These are phyloP conservation scores for Apiotrichum montevideense DNA, from an alignment of 1,284 basidiomycete species.

Conservation along the genomic window DNA sequence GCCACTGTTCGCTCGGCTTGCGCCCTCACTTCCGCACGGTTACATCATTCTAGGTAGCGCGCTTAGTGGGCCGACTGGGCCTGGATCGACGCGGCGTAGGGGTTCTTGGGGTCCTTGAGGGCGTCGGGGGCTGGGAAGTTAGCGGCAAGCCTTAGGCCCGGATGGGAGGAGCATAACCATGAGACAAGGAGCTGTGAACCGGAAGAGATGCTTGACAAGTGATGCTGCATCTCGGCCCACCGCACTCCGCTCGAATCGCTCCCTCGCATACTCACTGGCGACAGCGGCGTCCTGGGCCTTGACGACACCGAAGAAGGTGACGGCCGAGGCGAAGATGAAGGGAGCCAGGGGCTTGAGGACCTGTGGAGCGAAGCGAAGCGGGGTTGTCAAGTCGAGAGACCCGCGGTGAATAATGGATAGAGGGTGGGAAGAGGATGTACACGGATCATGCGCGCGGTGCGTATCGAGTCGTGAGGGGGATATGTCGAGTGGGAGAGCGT, in stretches of 20 bases:
- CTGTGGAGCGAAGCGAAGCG: constrained; percentile 15
- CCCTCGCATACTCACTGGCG: constrained; percentile 26
- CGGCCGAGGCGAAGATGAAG: constrained; percentile 36
- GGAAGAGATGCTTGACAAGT: no score
- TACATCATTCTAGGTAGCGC: constrained; percentile 8
- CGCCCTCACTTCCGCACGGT: constrained; percentile 1
- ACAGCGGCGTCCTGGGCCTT: constrained; percentile 37
- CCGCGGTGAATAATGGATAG: background rate
- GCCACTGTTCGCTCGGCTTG: background rate
- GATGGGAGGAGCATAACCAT: background rate
- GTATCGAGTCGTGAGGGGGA: no score
- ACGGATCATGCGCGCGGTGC: background rate
- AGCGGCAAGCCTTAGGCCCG: background rate
- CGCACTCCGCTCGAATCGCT: no score
- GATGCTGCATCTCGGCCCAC: no score
- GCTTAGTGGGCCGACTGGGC: constrained; percentile 16
- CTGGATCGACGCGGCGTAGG: constrained; percentile 22
- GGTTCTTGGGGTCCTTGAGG: constrained; percentile 34
- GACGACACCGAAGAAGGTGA: constrained; percentile 35
- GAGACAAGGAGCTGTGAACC: no score
- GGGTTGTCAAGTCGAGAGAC: background rate
- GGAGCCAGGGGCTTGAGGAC: constrained; percentile 39
- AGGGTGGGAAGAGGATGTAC: background rate
- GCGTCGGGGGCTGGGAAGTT: constrained; percentile 27
- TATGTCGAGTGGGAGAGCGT: background rate